These are phyloP conservation scores for Arthrobotrys megalospora DNA, from an alignment of 2,329 filamentous ascomycete genomes.

Conservation along the genomic window DNA sequence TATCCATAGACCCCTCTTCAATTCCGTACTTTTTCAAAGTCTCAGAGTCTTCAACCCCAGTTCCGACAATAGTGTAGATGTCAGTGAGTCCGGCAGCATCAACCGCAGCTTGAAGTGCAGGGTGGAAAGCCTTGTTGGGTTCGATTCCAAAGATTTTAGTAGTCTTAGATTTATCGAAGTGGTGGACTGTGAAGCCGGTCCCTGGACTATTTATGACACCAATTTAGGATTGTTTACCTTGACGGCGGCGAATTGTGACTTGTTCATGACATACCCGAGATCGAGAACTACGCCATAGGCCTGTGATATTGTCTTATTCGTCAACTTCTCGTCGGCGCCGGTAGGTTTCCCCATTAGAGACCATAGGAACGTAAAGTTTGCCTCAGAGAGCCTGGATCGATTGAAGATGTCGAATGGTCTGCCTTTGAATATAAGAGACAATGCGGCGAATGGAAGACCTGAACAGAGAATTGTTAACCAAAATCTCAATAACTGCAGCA, in stretches of 20 bases:
- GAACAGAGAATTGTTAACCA: background rate
- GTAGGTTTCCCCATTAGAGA: slow-evolving; percentile 30
- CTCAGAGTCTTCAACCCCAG: slow-evolving; percentile 68
- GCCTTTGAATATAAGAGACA: slow-evolving; percentile 39
- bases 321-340: slow-evolving; percentile 24
- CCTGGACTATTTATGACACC: slow-evolving; percentile 68
- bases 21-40: slow-evolving; percentile 69
- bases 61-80: slow-evolving; percentile 71
- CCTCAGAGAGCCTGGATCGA: slow-evolving; percentile 33
- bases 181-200: slow-evolving; percentile 70
- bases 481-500: background rate
- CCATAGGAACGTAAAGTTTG: slow-evolving; percentile 53
- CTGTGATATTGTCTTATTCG: slow-evolving; percentile 64
- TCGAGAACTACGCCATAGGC: slow-evolving; percentile 70
- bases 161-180: slow-evolving; percentile 69
- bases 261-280: slow-evolving; percentile 66
- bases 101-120: slow-evolving; percentile 68
- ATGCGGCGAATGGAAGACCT: slow-evolving; percentile 44
- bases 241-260: background rate
- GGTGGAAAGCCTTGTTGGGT: slow-evolving; percentile 71
- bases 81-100: slow-evolving; percentile 67
- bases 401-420: slow-evolving; percentile 38
- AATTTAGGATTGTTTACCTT: background rate
- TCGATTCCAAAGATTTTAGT: slow-evolving; percentile 72
- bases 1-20: slow-evolving; percentile 71